Conservation (phyloP, 352 stramenopile genomes). For the Peronospora tabacina region DNA sequence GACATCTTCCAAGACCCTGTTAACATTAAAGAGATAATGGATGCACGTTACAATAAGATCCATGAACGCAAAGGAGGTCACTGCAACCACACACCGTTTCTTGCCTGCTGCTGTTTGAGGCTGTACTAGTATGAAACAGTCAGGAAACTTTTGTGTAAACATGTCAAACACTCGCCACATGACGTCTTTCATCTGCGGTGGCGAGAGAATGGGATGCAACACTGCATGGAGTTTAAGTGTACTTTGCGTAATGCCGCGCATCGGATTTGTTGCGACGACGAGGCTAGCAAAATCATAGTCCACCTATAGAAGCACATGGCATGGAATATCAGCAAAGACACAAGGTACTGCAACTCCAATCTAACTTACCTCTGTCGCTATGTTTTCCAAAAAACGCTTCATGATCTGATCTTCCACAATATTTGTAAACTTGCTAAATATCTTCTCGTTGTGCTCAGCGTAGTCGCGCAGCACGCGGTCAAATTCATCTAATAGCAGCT, state of each 20-base stretch:
- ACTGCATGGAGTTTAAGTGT: conserved; percentile 94
- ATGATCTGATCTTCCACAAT: conserved; percentile 96
- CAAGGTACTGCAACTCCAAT: conserved; percentile 11
- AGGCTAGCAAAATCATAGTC: conserved; percentile 62
- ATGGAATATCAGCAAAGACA: conserved; percentile 24
- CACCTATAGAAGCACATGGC: conserved; percentile 40
- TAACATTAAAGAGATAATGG: background rate
- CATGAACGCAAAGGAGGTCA: background rate
- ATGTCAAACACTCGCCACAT: conserved; percentile 89
- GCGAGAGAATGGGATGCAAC: conserved; percentile 87
- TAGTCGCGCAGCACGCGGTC: conserved; percentile 94
- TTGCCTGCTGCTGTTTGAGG: conserved; percentile 68
- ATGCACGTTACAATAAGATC: conserved; percentile 1
- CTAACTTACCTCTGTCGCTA: conserved; percentile 45
- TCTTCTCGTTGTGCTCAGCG: conserved; percentile 94
- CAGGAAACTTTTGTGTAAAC: conserved; percentile 83
- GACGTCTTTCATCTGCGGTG: conserved; percentile 92
- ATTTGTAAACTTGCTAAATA: conserved; percentile 95
- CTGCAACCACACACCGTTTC: conserved; percentile 36
- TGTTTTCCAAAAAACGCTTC: conserved; percentile 83
- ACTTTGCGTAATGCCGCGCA: conserved; percentile 91
- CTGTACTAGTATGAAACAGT: conserved; percentile 83
- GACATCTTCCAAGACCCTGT: conserved; percentile 67
- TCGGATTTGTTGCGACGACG: conserved; percentile 63
- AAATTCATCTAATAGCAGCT: conserved; percentile 93